Base-by-base conservation (phyloP, 2,329 filamentous ascomycete genomes). In the Colletotrichum paranaense region DNA sequence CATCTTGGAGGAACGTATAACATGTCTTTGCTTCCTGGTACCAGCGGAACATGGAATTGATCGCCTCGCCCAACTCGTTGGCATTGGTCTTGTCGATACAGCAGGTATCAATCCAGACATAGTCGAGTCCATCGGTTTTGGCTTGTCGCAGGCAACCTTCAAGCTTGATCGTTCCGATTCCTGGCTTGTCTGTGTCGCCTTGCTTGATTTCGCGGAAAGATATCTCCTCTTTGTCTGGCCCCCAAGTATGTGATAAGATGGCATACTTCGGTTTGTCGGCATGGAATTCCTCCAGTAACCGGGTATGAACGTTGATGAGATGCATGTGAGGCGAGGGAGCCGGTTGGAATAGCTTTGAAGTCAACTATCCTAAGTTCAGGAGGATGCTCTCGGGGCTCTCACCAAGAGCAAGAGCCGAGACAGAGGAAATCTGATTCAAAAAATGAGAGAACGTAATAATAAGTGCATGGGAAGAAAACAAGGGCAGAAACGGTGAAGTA, bases 171-270 rank as follows among this genome's bases (percentile, higher is more conserved):
- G 74, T 71, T 5, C 46, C 22, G 19, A 68, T 30, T 1, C 75
- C 73, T 1, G 26, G 19, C n/a, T 49, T 30, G 0, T 9, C 16
- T 22, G 9, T 19, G 1, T 8, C 8, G 19, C 30, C 2, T 1
- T 1, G 11, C 7, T 57, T 22, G n/a, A 78, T 64, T 24, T 79
- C 76, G 4, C 75, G 72, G n/a, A 76, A 78, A 0, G 58, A 58
- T 22, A 80, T 76, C 24, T 80, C 79, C 9, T 75, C 75, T 1
- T 72, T 56, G 1, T 65, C 62, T 5, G 53, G 3, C 0, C 68
- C 79, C 78, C 77, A 80, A 5, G 76, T 79, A 66, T 80, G 79
- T 14, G 78, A 80, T 3, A 79, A 55, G 1, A 78, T 78, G 4
- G 76, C 76, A 26, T 80, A 79, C 4, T 59, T 71, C 1, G 73